These are phyloP conservation scores for Poa annua DNA, from an alignment of 176 grass and related monocot species.

Conservation along the genomic window DNA sequence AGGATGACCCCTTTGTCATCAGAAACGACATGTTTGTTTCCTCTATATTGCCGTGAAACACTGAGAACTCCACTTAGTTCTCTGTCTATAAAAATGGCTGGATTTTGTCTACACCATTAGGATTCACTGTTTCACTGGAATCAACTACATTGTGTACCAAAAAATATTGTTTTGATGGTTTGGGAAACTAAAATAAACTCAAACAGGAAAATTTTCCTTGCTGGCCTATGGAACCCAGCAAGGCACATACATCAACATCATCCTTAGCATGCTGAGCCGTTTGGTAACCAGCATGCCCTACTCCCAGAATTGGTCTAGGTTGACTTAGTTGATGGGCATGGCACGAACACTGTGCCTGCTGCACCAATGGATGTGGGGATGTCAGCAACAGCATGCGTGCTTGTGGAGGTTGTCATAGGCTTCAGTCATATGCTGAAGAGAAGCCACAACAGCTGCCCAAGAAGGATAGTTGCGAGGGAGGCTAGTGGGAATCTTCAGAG, in stretches of 20 bases:
- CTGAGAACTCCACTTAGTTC: neutral
- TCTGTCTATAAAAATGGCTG: neutral
- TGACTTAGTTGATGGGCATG: constrained; percentile 10
- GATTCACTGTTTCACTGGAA: neutral
- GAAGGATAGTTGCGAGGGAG: neutral
- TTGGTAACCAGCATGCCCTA: neutral
- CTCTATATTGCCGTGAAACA: neutral
- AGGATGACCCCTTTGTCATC: neutral
- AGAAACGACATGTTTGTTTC: neutral
- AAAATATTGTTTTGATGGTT: constrained; percentile 14
- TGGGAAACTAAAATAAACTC: neutral
- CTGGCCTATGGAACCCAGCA: neutral
- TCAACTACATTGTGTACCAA: neutral
- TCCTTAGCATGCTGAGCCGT: neutral
- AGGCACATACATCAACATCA: neutral
- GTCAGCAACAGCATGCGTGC: constrained; percentile 8
- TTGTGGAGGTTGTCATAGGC: neutral
- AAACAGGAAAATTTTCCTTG: neutral
- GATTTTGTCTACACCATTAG: neutral
- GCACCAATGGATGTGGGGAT: neutral
- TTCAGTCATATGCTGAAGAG: constrained; percentile 3
- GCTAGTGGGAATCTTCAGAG: neutral
- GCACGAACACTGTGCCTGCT: neutral
- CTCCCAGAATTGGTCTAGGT: constrained; percentile 4
- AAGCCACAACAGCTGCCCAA: neutral